Conservation (phyloP, 2,329 filamentous ascomycete genomes). For the Fusarium camptoceras region DNA sequence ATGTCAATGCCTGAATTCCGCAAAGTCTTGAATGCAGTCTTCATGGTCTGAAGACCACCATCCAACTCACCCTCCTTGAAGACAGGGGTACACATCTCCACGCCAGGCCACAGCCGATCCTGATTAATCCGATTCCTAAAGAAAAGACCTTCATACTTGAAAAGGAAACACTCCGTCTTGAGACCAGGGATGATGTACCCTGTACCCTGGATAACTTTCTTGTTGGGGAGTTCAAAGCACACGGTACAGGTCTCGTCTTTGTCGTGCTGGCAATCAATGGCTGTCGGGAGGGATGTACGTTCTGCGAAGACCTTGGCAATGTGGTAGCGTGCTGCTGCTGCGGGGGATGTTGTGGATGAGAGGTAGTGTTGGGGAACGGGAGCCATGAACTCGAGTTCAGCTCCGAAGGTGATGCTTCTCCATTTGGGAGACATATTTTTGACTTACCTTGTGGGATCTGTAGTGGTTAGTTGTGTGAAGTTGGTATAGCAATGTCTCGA, state of each 20-base stretch:
- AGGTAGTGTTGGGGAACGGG: neutral
- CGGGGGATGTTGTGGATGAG: neutral
- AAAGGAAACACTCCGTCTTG: conserved; percentile 16
- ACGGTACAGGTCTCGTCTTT: neutral
- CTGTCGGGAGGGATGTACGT: neutral
- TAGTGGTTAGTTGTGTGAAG: neutral
- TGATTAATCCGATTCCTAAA: neutral
- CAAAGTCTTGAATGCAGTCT: conserved; percentile 15
- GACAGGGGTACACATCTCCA: conserved; percentile 41
- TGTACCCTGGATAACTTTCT: neutral
- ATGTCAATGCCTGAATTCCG: conserved; percentile 15
- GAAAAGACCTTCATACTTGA: conserved; percentile 26
- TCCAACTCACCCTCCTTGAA: conserved; percentile 32
- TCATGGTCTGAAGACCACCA: conserved; percentile 20
- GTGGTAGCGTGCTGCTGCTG: conserved; percentile 10
- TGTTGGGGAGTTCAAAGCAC: neutral
- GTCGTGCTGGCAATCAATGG: conserved; percentile 12
- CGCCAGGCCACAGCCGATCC: conserved; percentile 16
- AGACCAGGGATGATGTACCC: neutral
- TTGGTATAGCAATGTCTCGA: neutral
- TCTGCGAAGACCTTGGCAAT: conserved; percentile 4
- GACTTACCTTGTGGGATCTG: neutral
- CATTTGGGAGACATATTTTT: conserved; percentile 2
- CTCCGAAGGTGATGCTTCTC: conserved; percentile 33
- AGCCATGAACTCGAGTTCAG: conserved; percentile 43